A percentile compares a stretch with the other conserved stretches of the same genome.
Evolutionary conservation across 805 yeast species (phyloP).

Genomic region (Candida tibetensis): DNA sequence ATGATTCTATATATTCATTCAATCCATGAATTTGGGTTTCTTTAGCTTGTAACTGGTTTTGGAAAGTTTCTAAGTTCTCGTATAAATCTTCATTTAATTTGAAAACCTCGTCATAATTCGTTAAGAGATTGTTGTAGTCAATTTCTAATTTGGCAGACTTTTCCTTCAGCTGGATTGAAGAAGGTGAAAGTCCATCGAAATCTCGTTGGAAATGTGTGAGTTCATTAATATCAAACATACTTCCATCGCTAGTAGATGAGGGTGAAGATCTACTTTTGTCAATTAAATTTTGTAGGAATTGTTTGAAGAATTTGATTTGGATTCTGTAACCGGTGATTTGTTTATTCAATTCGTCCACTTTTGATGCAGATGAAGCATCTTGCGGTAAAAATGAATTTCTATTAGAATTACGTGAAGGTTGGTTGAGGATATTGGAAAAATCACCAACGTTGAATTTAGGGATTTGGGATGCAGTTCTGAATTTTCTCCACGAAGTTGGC

Average conservation of each 20-base stretch:
- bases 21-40: conserved; percentile 19
- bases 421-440: conserved; percentile 2
- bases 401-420: conserved; percentile 8
- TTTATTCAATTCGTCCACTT: conserved; percentile 30
- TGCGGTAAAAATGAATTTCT: conserved; percentile 8
- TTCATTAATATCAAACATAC: conserved; percentile 18
- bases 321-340: conserved; percentile 36
- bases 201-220: conserved; percentile 19
- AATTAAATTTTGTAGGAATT: conserved; percentile 37
- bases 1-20: conserved; percentile 12
- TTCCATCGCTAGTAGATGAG: conserved; percentile 1
- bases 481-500: conserved; percentile 22
- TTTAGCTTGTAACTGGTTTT: conserved; percentile 28
- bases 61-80: conserved; percentile 33
- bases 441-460: conserved; percentile 1
- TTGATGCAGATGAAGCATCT: conserved; percentile 19
- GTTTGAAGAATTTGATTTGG: conserved; percentile 39
- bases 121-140: conserved; percentile 19
- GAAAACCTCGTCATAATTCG: conserved; percentile 33
- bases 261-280: conserved; percentile 9
- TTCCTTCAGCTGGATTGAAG: not conserved
- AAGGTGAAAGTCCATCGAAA: conserved; percentile 12
- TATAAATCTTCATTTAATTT: conserved; percentile 39
- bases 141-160: conserved; percentile 13
- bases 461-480: conserved; percentile 16